phyloP scores from a whole-genome alignment of 2,329 filamentous ascomycete species.

The Paracamarosporium sp. region DNA sequence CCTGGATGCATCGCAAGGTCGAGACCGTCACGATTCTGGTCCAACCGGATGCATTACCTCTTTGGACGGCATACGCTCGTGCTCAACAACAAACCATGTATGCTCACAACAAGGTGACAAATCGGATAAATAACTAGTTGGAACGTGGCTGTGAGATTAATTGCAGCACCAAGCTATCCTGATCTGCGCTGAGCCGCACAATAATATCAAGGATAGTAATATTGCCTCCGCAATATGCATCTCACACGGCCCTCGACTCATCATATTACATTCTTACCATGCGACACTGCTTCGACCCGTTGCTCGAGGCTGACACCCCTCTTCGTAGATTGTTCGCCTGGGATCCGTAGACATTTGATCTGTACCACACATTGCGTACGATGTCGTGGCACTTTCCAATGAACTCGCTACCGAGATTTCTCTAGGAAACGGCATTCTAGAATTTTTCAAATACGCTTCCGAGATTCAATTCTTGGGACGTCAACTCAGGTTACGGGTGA shows the following conservation, averaged over 20 bases:
- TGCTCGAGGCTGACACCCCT: slow-evolving; percentile 13
- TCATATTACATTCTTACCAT: slow-evolving; percentile 11
- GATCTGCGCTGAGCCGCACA: slow-evolving; percentile 21
- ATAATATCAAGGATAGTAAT: slow-evolving; percentile 18
- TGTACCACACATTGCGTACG: slow-evolving; percentile 15
- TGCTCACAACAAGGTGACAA: neutral
- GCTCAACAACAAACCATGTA: neutral
- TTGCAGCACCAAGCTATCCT: slow-evolving; percentile 5
- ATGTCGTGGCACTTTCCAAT: slow-evolving; percentile 10
- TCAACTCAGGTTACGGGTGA: slow-evolving; percentile 5
- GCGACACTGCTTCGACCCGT: slow-evolving; percentile 7
- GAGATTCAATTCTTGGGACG: slow-evolving; percentile 3
- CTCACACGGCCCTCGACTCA: slow-evolving; percentile 5
- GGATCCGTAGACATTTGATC: slow-evolving; percentile 5
- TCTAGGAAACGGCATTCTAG: neutral
- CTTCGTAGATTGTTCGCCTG: slow-evolving; percentile 10
- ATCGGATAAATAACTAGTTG: neutral
- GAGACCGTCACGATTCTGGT: neutral
- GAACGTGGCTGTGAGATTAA: neutral
- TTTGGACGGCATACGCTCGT: neutral
- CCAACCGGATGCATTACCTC: neutral
- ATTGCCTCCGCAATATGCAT: slow-evolving; percentile 16
- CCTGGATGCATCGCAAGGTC: neutral
- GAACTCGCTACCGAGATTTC: slow-evolving; percentile 14
- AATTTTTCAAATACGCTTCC: slow-evolving; percentile 8